Evolutionary conservation across 164 flowering plant species (phyloP).

Genomic region (Dillenia suffruticosa): DNA sequence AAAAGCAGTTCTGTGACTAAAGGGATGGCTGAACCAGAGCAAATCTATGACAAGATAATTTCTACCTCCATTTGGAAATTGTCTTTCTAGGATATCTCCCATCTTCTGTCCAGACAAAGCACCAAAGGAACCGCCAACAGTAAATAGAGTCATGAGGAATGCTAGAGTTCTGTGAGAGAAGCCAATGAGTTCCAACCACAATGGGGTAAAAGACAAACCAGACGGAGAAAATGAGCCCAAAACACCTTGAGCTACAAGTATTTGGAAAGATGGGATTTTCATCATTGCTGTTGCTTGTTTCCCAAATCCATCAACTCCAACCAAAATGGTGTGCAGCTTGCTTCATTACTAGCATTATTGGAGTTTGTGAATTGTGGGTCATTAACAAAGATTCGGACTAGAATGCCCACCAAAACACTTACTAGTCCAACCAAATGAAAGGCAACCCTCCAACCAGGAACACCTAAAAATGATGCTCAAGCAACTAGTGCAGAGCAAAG

Average conservation of each 20-base stretch:
- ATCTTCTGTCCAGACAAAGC: conserved; percentile 24
- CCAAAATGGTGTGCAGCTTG: conserved; percentile 5
- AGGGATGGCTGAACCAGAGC: conserved; percentile 27
- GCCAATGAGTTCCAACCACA: conserved; percentile 35
- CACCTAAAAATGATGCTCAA: conserved; percentile 20
- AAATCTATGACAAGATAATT: conserved; percentile 26
- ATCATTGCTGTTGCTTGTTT: conserved; percentile 23
- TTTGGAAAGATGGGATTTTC: conserved; percentile 27
- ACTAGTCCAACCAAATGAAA: conserved; percentile 27
- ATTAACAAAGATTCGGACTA: conserved; percentile 24
- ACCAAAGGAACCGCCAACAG: conserved; percentile 18
- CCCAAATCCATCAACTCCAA: conserved; percentile 16
- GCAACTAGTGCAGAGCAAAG: conserved; percentile 20
- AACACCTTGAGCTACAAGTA: conserved; percentile 31
- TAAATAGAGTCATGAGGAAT: conserved; percentile 17
- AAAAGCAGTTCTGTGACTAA: conserved; percentile 25
- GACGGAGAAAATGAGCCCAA: conserved; percentile 27
- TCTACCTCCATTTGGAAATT: conserved; percentile 24
- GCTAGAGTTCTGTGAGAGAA: conserved; percentile 25
- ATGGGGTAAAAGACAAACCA: conserved; percentile 25
- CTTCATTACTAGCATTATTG: too few relatives aligned
- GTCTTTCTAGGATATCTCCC: conserved; percentile 26
- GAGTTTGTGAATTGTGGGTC: conserved; percentile 22
- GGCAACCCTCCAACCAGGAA: conserved; percentile 33
- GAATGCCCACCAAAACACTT: conserved; percentile 29